Evolutionary conservation across 768 basidiomycete species (phyloP).

Genomic region (Lentinula detonsa): DNA sequence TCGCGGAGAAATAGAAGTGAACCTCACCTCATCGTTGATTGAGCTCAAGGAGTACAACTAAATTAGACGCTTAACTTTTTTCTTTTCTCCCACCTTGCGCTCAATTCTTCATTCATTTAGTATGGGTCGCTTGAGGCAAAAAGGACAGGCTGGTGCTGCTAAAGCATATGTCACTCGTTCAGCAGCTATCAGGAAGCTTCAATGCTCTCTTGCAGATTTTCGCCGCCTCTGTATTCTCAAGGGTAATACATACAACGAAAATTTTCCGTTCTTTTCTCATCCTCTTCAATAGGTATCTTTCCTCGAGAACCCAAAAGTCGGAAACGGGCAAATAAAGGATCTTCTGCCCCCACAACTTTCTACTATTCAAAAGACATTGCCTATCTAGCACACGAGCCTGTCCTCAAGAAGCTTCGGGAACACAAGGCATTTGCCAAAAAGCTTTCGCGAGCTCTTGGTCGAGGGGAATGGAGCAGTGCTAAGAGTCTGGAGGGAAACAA

Average conservation of each 20-base stretch:
- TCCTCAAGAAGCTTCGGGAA: slow-evolving; percentile 87
- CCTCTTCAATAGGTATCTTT: slow-evolving; percentile 69
- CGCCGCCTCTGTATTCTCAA: slow-evolving; percentile 95
- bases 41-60: neutral
- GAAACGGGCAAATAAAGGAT: slow-evolving; percentile 96
- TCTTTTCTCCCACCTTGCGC: neutral
- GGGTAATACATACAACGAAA: slow-evolving; percentile 43
- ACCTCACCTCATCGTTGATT: slow-evolving; percentile 2
- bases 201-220: slow-evolving; percentile 96
- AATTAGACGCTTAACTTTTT: slow-evolving; percentile 7
- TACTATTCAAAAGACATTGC: slow-evolving; percentile 98
- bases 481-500: slow-evolving; percentile 92
- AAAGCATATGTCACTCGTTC: slow-evolving; percentile 91
- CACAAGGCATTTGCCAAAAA: slow-evolving; percentile 99
- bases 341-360: slow-evolving; percentile 94
- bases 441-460: slow-evolving; percentile 84
- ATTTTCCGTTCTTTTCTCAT: neutral
- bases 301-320: slow-evolving; percentile 90
- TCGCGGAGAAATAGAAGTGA: neutral
- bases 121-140: slow-evolving; percentile 77
- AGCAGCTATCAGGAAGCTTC: slow-evolving; percentile 88
- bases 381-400: slow-evolving; percentile 94
- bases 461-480: slow-evolving; percentile 92
- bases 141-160: slow-evolving; percentile 87
- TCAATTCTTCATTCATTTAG: neutral